Evolutionary conservation across 441 rosid species (phyloP).

Genomic region (Adansonia rubrostipa): DNA sequence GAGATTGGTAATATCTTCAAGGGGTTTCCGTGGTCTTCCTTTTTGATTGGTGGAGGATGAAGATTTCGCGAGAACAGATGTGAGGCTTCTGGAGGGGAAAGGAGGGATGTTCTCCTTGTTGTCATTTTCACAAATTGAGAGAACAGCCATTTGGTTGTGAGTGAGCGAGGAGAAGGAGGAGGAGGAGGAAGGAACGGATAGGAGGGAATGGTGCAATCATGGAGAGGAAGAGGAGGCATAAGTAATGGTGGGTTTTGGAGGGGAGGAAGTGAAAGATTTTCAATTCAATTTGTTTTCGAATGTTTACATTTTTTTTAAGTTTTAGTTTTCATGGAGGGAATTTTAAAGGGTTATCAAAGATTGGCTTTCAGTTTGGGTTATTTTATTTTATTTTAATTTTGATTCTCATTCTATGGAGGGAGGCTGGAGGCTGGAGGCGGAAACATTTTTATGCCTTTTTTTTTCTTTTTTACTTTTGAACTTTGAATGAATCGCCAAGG

Average conservation of each 20-base stretch:
- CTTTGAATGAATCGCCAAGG: neutral
- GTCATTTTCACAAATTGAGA: slow-evolving; percentile 23
- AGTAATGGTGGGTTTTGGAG: slow-evolving; percentile 44
- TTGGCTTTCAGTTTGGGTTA: no score
- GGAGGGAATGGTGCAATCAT: slow-evolving; percentile 3
- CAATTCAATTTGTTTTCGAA: slow-evolving; percentile 28
- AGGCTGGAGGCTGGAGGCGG: slow-evolving; percentile 6
- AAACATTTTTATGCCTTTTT: neutral
- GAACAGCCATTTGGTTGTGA: slow-evolving; percentile 32
- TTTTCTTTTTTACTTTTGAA: neutral
- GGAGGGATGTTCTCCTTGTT: slow-evolving; percentile 47
- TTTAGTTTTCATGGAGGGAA: slow-evolving; percentile 17
- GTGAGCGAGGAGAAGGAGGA: no score
- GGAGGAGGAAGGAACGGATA: neutral
- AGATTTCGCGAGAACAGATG: slow-evolving; percentile 7
- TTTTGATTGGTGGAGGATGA: slow-evolving; percentile 3
- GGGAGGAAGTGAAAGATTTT: slow-evolving; percentile 27
- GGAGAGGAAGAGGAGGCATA: slow-evolving; percentile 15
- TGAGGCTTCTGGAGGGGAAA: slow-evolving; percentile 15
- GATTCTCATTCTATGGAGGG: slow-evolving; percentile 16
- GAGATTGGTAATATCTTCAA: slow-evolving; percentile 45
- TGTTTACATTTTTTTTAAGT: neutral
- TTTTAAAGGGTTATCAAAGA: slow-evolving; percentile 13
- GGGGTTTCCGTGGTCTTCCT: slow-evolving; percentile 38
- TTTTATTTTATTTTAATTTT: no score